Evolutionary conservation across 2,329 filamentous ascomycete genomes (phyloP).

Genomic region (Hypoxylon sp.): DNA sequence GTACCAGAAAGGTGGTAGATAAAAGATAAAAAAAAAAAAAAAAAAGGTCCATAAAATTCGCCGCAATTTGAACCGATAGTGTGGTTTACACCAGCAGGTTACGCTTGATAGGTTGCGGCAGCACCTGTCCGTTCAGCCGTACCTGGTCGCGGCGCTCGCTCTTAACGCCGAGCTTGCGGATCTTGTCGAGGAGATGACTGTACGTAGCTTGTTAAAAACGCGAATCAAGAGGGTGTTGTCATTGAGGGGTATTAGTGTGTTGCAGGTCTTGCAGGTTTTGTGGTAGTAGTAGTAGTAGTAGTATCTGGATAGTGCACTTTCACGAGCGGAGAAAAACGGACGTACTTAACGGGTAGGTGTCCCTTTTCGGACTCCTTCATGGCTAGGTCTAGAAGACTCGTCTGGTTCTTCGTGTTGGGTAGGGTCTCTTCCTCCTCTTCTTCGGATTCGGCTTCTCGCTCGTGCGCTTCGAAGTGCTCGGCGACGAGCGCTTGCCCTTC

Average conservation of each 20-base stretch:
- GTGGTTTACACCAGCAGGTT: conserved; percentile 54
- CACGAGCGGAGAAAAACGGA: conserved; percentile 52
- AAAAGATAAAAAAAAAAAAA: not conserved
- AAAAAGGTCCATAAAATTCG: not conserved
- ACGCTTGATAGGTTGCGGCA: conserved; percentile 61
- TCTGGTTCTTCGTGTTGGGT: conserved; percentile 53
- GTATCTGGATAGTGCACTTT: conserved; percentile 47
- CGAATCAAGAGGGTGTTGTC: not conserved
- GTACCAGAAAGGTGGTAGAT: no score
- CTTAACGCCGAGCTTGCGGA: conserved; percentile 60
- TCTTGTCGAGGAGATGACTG: conserved; percentile 68
- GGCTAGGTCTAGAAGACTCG: conserved; percentile 58
- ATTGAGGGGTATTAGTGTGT: not conserved
- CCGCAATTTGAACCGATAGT: not conserved
- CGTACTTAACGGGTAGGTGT: conserved; percentile 69
- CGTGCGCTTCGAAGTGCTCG: conserved; percentile 71
- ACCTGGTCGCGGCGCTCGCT: conserved; percentile 50
- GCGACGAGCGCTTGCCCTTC: conserved; percentile 68
- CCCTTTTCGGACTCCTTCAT: conserved; percentile 67
- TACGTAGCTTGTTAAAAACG: conserved; percentile 46
- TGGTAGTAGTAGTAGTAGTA: no score
- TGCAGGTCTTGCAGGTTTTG: not conserved
- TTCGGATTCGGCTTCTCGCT: conserved; percentile 65
- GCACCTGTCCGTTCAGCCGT: conserved; percentile 49
- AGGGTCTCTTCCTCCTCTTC: conserved; percentile 52